Evolutionary conservation across 2,329 filamentous ascomycete species (phyloP).

Genomic region (Monilinia vaccinii-corymbosi): DNA sequence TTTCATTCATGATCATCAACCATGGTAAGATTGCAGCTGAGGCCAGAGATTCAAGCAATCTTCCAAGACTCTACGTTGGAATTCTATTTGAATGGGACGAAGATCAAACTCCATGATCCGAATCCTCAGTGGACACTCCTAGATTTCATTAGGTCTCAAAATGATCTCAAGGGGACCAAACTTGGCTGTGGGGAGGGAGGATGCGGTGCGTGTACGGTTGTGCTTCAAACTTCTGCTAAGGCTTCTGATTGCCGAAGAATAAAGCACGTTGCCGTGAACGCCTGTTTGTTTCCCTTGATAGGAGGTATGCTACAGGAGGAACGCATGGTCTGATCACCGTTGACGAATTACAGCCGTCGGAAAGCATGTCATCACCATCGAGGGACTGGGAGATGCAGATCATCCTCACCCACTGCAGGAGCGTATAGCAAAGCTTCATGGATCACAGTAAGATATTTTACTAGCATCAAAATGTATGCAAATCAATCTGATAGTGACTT

Average conservation of each 20-base stretch:
- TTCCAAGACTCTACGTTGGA: slow-evolving; percentile 47
- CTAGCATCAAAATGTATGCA: neutral
- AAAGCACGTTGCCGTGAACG: slow-evolving; percentile 92
- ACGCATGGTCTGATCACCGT: neutral
- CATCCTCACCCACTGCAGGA: slow-evolving; percentile 83
- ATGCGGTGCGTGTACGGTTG: slow-evolving; percentile 89
- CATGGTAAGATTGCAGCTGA: slow-evolving; percentile 18
- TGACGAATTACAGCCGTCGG: slow-evolving; percentile 54
- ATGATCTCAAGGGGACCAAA: slow-evolving; percentile 84
- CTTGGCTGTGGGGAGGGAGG: slow-evolving; percentile 92
- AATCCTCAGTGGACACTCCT: slow-evolving; percentile 86
- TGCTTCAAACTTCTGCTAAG: slow-evolving; percentile 62
- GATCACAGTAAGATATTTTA: slow-evolving; percentile 60
- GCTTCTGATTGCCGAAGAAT: slow-evolving; percentile 63
- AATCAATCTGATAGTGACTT: neutral
- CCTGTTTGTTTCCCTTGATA: slow-evolving; percentile 51
- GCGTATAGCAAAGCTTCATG: slow-evolving; percentile 79
- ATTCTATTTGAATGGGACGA: slow-evolving; percentile 91
- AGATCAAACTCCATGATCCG: slow-evolving; percentile 72
- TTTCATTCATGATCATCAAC: neutral
- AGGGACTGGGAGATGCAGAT: slow-evolving; percentile 82
- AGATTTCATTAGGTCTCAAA: slow-evolving; percentile 74
- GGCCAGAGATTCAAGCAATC: slow-evolving; percentile 15
- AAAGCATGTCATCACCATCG: slow-evolving; percentile 94
- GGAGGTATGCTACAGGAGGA: slow-evolving; percentile 15